Evolutionary conservation across 805 yeast species (phyloP).

Genomic region (Ogataea neopini): DNA sequence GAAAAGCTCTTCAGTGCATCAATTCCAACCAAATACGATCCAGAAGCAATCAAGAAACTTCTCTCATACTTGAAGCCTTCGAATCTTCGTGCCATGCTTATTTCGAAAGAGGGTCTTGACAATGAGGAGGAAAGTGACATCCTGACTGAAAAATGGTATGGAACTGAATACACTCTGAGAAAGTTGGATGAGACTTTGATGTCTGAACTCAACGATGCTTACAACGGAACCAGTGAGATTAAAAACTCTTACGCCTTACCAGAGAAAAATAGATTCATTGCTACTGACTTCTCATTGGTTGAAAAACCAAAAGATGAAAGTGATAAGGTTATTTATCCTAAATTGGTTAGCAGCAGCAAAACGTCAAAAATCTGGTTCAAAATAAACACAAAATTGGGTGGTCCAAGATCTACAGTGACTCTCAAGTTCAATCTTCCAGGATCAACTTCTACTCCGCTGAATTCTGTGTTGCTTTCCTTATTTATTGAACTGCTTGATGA

Average conservation of each 20-base stretch:
- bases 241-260: slow-evolving; percentile 47
- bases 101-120: slow-evolving; percentile 48
- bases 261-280: slow-evolving; percentile 73
- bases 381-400: slow-evolving; percentile 83
- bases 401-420: slow-evolving; percentile 79
- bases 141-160: slow-evolving; percentile 81
- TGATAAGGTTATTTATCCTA: slow-evolving; percentile 50
- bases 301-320: slow-evolving; percentile 39
- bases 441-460: slow-evolving; percentile 57
- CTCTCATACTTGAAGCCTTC: slow-evolving; percentile 51
- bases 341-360: slow-evolving; percentile 52
- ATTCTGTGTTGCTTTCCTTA: slow-evolving; percentile 58
- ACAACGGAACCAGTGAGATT: slow-evolving; percentile 40
- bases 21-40: slow-evolving; percentile 55
- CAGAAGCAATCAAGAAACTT: slow-evolving; percentile 51
- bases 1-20: slow-evolving; percentile 61
- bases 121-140: slow-evolving; percentile 43
- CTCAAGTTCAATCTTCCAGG: slow-evolving; percentile 66
- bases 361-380: slow-evolving; percentile 78
- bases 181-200: slow-evolving; percentile 44
- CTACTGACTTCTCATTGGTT: slow-evolving; percentile 68
- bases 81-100: slow-evolving; percentile 61
- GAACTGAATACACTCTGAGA: slow-evolving; percentile 68
- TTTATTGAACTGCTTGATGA: slow-evolving; percentile 75
- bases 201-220: slow-evolving; percentile 35